Conservation (phyloP, 2,329 filamentous ascomycete species). For the Paecilomyces sp. region DNA sequence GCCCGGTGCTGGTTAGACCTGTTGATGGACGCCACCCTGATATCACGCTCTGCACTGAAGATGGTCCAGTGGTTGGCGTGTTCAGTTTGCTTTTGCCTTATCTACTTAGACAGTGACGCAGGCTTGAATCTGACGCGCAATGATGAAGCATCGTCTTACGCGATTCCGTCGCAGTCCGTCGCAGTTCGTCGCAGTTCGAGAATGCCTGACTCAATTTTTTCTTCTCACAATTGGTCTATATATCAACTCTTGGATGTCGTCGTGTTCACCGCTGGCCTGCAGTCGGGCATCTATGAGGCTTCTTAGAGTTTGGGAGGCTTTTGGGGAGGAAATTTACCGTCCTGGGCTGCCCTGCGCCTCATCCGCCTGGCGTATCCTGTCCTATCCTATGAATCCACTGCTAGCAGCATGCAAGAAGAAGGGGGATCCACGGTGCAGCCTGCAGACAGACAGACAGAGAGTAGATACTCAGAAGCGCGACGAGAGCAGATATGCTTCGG, state of each 20-base stretch:
- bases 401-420: not conserved
- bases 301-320: not conserved
- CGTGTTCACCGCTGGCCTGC: not conserved
- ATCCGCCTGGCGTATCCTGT: not conserved
- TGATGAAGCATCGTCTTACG: not conserved
- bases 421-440: not conserved
- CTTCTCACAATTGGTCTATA: not conserved
- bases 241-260: not conserved
- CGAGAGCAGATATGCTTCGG: not conserved
- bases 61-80: not conserved
- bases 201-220: not conserved
- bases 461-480: not conserved
- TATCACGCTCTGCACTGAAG: not conserved
- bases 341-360: not conserved
- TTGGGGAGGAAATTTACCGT: not conserved
- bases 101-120: not conserved
- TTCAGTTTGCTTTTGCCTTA: not conserved
- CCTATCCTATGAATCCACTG: not conserved
- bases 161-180: not conserved
- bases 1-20: not conserved
- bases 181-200: not conserved
- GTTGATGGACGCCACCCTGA: not conserved
- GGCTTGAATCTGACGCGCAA: not conserved
- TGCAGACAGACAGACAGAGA: not conserved
- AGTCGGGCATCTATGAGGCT: not conserved